phyloP scores from a whole-genome alignment of 495 filamentous ascomycete genomes.

The Platismatia glauca region DNA sequence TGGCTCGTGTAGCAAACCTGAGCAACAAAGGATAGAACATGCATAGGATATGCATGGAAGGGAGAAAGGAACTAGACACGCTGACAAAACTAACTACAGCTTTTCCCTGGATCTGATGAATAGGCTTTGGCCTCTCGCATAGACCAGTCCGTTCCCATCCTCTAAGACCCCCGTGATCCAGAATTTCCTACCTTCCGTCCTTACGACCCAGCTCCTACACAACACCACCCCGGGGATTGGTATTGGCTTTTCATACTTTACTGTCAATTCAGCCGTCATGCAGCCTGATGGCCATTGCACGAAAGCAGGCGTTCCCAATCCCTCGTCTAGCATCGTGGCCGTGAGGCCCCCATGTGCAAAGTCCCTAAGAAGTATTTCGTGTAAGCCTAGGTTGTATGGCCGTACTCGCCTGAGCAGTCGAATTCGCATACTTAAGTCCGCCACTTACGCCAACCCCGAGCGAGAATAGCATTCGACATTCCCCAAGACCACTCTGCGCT shows the following conservation, averaged over 20 bases:
- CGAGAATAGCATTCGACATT: neutral
- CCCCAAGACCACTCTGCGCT: neutral
- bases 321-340: neutral
- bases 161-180: conserved; percentile 18
- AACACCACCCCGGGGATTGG: conserved; percentile 19
- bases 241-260: neutral
- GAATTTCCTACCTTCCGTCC: conserved; percentile 19
- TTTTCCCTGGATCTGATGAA: neutral
- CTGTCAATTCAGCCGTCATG: neutral
- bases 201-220: conserved; percentile 18
- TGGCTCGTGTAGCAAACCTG: too few relatives aligned
- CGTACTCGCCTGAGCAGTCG: neutral
- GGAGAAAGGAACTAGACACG: too few relatives aligned
- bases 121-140: conserved; percentile 1
- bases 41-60: too few relatives aligned
- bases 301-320: neutral
- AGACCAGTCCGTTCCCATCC: conserved; percentile 17
- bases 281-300: neutral
- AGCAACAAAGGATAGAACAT: too few relatives aligned
- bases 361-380: neutral
- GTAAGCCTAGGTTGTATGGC: neutral
- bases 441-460: neutral
- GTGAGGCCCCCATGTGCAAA: neutral
- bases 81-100: neutral
- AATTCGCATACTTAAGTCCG: neutral